Percentiles rank a stretch among this genome's conserved stretches.
These are phyloP conservation scores for Raphanus sativus DNA, from an alignment of 345 rosid species.

Conservation along the genomic window DNA sequence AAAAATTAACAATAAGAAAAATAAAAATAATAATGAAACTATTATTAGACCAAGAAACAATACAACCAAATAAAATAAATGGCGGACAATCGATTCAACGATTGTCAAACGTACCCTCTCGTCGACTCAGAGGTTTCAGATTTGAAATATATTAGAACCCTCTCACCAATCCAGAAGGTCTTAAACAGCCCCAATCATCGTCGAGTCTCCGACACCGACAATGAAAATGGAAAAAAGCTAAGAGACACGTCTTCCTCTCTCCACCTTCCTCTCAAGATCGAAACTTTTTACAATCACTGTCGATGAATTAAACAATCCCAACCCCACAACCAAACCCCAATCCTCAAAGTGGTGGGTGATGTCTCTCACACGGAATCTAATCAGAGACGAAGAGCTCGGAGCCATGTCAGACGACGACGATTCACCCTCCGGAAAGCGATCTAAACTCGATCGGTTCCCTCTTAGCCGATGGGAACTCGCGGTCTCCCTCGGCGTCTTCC, in stretches of 20 bases:
- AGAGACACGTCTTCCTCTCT: background rate
- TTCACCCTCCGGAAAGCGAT: constrained; percentile 64
- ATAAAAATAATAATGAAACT: background rate
- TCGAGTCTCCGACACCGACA: background rate
- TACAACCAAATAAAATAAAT: background rate
- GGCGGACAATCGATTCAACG: background rate
- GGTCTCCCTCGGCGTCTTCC: constrained; percentile 64
- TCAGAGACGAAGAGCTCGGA: constrained; percentile 60
- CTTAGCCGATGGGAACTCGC: constrained; percentile 79
- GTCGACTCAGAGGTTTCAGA: background rate
- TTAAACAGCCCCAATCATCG: background rate
- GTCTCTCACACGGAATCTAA: constrained; percentile 61
- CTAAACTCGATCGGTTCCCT: constrained; percentile 77
- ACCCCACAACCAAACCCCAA: background rate
- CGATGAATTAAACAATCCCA: constrained; percentile 16
- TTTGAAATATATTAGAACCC: background rate
- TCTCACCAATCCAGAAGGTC: background rate
- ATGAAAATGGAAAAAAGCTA: background rate
- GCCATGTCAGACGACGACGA: constrained; percentile 51
- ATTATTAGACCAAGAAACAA: background rate
- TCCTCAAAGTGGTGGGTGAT: constrained; percentile 20
- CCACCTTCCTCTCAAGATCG: background rate
- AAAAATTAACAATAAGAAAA: background rate
- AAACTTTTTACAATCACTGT: background rate
- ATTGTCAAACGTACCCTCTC: background rate